Percentiles rank a stretch among this genome's conserved stretches.
These are phyloP conservation scores for Pythium insidiosum DNA, from an alignment of 352 stramenopile species.

Conservation along the genomic window DNA sequence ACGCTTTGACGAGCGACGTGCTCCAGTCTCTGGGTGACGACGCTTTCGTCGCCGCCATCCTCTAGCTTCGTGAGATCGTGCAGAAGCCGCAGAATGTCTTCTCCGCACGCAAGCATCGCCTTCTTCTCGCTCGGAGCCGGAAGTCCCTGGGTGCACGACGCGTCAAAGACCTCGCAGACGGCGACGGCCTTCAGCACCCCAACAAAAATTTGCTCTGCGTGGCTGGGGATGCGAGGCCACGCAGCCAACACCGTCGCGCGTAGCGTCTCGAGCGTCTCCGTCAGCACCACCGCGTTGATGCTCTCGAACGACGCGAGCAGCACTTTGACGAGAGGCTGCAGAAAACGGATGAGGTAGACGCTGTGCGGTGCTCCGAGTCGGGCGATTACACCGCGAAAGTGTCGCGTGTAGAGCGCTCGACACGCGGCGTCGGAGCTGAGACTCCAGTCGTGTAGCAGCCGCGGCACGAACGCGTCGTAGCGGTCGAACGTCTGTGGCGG, in stretches of 20 bases:
- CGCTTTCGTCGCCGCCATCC: slow-evolving; percentile 3
- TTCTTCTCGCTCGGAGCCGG: slow-evolving; percentile 9
- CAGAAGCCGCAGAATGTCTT: slow-evolving; percentile 12
- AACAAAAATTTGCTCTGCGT: slow-evolving; percentile 60
- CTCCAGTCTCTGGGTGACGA: slow-evolving; percentile 11
- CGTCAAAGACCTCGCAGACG: slow-evolving; percentile 50
- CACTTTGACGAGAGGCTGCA: slow-evolving; percentile 77
- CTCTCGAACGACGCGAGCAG: slow-evolving; percentile 58
- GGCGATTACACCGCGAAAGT: slow-evolving; percentile 33
- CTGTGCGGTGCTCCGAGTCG: slow-evolving; percentile 58
- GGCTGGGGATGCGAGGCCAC: slow-evolving; percentile 63
- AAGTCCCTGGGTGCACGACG: slow-evolving; percentile 11
- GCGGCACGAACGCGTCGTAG: slow-evolving; percentile 62
- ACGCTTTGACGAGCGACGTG: too few species aligned
- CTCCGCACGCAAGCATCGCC: slow-evolving; percentile 5
- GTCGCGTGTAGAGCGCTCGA: slow-evolving; percentile 44
- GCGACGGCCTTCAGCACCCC: slow-evolving; percentile 59
- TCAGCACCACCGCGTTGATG: slow-evolving; percentile 34
- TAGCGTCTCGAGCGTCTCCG: slow-evolving; percentile 55
- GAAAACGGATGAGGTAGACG: slow-evolving; percentile 58
- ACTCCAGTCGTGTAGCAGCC: slow-evolving; percentile 58
- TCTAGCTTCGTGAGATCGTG: slow-evolving; percentile 4
- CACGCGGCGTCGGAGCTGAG: slow-evolving; percentile 47
- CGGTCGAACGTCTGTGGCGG: slow-evolving; percentile 34
- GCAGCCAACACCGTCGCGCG: slow-evolving; percentile 37